Evolutionary conservation across 108 stramenopile genomes (phyloP).

Genomic region (Nannochloropsis granulata): DNA sequence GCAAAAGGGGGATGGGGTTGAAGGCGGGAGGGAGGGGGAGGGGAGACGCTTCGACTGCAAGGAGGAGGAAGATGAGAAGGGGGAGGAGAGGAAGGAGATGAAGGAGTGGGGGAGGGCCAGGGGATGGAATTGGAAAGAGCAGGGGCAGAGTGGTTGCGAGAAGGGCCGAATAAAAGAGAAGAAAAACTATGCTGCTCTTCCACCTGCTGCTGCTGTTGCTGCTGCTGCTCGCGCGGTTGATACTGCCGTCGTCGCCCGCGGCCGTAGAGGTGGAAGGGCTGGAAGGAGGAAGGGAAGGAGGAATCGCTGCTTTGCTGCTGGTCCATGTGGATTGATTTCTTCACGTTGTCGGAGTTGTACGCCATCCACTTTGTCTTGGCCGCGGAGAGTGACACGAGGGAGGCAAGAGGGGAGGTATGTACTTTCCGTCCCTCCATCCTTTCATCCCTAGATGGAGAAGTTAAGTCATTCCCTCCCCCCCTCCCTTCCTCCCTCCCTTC

Average conservation of each 20-base stretch:
- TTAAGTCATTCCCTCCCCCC: too few relatives aligned
- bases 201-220: too few relatives aligned
- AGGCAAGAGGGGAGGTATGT: not conserved
- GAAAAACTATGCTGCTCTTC: too few relatives aligned
- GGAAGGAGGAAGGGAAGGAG: not conserved
- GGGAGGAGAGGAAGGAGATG: not conserved
- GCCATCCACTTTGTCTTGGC: not conserved
- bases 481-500: too few relatives aligned
- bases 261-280: not conserved
- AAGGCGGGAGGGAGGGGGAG: not conserved
- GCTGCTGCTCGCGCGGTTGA: too few relatives aligned
- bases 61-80: not conserved
- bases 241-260: not conserved
- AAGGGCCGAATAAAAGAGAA: not conserved
- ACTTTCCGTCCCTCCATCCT: too few relatives aligned
- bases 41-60: not conserved
- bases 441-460: too few relatives aligned
- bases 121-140: not conserved
- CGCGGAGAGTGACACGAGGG: not conserved
- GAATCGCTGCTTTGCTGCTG: not conserved
- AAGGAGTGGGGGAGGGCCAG: not conserved
- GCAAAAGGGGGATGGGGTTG: not conserved
- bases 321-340: not conserved
- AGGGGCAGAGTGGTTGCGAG: not conserved
- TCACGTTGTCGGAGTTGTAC: not conserved